These are phyloP conservation scores for Adansonia rubrostipa DNA, from an alignment of 441 rosid genomes.

Conservation along the genomic window DNA sequence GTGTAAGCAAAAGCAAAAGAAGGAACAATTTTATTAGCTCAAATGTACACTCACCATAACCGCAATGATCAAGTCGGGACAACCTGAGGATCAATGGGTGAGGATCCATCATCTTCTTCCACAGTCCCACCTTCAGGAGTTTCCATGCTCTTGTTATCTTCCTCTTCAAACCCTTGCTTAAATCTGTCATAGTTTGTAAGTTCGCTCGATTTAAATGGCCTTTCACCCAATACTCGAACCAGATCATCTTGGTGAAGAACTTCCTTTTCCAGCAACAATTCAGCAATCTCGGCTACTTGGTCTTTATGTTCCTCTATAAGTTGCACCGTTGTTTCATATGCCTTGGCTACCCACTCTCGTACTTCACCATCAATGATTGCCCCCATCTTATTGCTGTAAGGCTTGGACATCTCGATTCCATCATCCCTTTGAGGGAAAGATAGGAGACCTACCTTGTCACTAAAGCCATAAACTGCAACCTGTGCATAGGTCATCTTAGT, in stretches of 20 bases:
- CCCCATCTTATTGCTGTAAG: slow-evolving; percentile 76
- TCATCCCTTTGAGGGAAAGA: slow-evolving; percentile 73
- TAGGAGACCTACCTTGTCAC: slow-evolving; percentile 75
- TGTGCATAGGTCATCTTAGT: slow-evolving; percentile 81
- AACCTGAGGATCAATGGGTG: slow-evolving; percentile 68
- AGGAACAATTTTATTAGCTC: no score
- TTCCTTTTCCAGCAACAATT: slow-evolving; percentile 68
- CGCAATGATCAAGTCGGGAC: slow-evolving; percentile 51
- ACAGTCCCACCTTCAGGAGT: slow-evolving; percentile 31
- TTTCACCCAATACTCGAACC: slow-evolving; percentile 59
- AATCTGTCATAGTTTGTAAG: slow-evolving; percentile 67
- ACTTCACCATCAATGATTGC: slow-evolving; percentile 68
- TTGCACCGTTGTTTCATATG: slow-evolving; percentile 53
- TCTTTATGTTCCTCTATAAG: slow-evolving; percentile 61
- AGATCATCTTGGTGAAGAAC: slow-evolving; percentile 75
- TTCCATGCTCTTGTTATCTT: slow-evolving; percentile 30
- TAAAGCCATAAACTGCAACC: slow-evolving; percentile 77
- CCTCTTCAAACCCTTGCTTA: slow-evolving; percentile 59
- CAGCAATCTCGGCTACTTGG: slow-evolving; percentile 64
- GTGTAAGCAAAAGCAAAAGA: no score
- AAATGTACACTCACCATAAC: slow-evolving; percentile 41
- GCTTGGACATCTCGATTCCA: slow-evolving; percentile 60
- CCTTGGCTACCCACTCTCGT: slow-evolving; percentile 69
- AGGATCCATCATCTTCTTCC: slow-evolving; percentile 52
- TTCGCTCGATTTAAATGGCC: slow-evolving; percentile 62